These are phyloP conservation scores for Fusarium torulosum DNA, from an alignment of 2,329 filamentous ascomycete species.

Conservation along the genomic window DNA sequence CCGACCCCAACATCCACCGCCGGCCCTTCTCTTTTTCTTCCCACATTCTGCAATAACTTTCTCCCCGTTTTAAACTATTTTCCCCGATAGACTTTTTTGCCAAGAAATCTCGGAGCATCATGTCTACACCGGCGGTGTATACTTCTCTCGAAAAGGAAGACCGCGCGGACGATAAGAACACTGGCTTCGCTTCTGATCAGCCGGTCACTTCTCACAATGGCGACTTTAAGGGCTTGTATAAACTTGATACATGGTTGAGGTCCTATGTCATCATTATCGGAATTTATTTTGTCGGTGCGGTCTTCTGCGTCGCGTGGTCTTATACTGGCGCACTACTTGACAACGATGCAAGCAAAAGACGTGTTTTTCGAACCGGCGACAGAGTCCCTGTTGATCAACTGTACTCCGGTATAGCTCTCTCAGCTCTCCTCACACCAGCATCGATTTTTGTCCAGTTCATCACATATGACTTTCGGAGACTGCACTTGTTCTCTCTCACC, in stretches of 20 bases:
- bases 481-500: conserved; percentile 36
- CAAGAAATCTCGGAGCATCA: not conserved
- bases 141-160: conserved; percentile 39
- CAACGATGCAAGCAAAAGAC: conserved; percentile 37
- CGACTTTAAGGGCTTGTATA: conserved; percentile 26
- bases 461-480: conserved; percentile 37
- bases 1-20: not conserved
- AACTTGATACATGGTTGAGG: conserved; percentile 35
- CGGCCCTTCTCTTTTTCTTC: not conserved
- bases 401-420: conserved; percentile 40
- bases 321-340: conserved; percentile 38
- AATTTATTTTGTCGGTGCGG: conserved; percentile 18
- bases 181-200: not conserved
- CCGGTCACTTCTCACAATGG: not conserved
- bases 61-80: not conserved
- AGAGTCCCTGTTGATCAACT: conserved; percentile 31
- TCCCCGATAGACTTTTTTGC: not conserved
- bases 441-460: conserved; percentile 30
- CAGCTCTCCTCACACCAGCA: conserved; percentile 25
- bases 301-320: conserved; percentile 30
- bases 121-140: conserved; percentile 32
- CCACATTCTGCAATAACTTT: not conserved
- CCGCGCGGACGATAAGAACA: conserved; percentile 14
- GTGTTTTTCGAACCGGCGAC: conserved; percentile 34
- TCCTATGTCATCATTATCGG: conserved; percentile 30